A percentile compares a stretch with the other conserved stretches of the same genome.
Evolutionary conservation across 164 flowering plant genomes (phyloP).

Genomic region (Vitis rupestris): DNA sequence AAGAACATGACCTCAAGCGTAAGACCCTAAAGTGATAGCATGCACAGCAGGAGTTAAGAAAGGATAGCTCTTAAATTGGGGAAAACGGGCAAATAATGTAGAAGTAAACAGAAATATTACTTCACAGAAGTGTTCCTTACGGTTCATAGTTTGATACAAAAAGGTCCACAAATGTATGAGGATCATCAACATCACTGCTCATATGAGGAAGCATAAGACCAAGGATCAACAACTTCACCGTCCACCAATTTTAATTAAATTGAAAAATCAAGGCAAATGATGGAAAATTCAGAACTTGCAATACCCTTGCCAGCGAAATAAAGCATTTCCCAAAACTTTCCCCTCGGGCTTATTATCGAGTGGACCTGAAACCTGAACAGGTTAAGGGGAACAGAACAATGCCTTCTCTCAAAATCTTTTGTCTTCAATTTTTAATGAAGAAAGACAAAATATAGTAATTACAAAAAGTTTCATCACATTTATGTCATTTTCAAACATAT

Average conservation of each 20-base stretch:
- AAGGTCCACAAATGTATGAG: constrained; percentile 87
- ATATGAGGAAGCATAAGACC: constrained; percentile 6
- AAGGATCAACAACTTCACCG: background rate
- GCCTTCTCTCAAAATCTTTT: background rate
- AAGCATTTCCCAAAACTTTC: constrained; percentile 63
- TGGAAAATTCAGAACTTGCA: background rate
- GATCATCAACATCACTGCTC: constrained; percentile 79
- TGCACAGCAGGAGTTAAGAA: constrained; percentile 6
- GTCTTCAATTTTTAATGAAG: background rate
- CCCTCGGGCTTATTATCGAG: constrained; percentile 64
- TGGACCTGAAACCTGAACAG: constrained; percentile 69
- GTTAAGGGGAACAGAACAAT: constrained; percentile 33
- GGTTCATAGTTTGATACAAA: constrained; percentile 80
- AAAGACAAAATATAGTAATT: too few relatives aligned
- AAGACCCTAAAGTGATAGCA: constrained; percentile 49
- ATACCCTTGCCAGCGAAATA: constrained; percentile 95
- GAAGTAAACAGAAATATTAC: background rate
- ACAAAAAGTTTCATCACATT: too few relatives aligned
- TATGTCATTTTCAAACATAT: too few relatives aligned
- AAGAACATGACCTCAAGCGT: constrained; percentile 78
- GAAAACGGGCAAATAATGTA: background rate
- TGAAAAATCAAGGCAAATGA: background rate
- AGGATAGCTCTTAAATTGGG: background rate
- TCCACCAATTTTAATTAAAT: background rate
- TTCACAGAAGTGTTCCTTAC: constrained; percentile 43